These are phyloP conservation scores for Onygenales sp. DNA, from an alignment of 2,329 filamentous ascomycete species.

Conservation along the genomic window DNA sequence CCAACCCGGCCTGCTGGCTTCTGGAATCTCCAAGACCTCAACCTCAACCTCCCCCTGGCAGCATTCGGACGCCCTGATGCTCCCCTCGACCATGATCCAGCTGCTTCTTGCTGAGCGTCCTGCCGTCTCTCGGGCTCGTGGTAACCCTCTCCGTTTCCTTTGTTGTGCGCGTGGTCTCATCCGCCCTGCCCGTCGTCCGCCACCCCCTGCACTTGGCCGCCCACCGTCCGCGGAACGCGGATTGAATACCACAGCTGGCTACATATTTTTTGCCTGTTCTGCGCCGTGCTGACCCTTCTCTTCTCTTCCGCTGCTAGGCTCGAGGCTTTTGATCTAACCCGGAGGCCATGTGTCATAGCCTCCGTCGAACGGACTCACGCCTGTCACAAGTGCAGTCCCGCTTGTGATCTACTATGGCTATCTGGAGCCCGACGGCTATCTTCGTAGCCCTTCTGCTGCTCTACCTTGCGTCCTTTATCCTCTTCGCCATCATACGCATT, in stretches of 20 bases:
- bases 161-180: background rate
- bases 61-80: background rate
- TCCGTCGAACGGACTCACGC: constrained; percentile 6
- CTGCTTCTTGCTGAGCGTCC: background rate
- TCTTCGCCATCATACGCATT: constrained; percentile 88
- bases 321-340: constrained; percentile 8
- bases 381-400: constrained; percentile 6
- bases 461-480: constrained; percentile 84
- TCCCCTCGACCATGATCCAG: background rate
- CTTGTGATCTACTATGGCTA: constrained; percentile 27
- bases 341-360: constrained; percentile 6
- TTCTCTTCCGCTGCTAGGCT: constrained; percentile 2
- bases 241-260: background rate
- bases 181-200: background rate
- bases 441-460: constrained; percentile 75
- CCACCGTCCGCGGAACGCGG: too few relatives aligned
- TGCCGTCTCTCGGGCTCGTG: constrained; percentile 1
- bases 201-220: background rate
- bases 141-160: constrained; percentile 1
- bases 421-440: constrained; percentile 63
- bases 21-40: background rate
- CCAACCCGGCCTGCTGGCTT: too few relatives aligned
- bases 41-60: background rate
- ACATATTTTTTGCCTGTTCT: background rate
- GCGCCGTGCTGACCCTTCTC: background rate